Percentiles rank a stretch among this genome's conserved stretches.
Conservation (phyloP, 2,329 filamentous ascomycete genomes). For the Chaetomium olivaceum region DNA sequence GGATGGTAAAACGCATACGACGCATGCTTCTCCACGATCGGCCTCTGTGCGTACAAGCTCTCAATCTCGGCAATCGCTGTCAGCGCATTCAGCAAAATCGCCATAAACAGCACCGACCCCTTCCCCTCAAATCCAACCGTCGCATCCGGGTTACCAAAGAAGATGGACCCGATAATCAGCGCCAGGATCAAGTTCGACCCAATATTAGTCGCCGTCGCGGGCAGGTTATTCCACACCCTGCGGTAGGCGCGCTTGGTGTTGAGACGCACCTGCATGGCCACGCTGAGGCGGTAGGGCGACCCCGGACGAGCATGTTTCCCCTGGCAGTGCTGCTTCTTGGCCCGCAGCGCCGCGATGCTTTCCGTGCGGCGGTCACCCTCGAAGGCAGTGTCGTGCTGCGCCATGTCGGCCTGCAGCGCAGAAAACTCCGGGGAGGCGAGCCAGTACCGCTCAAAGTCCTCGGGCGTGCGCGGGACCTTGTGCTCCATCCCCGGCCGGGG, state of each 20-base stretch:
- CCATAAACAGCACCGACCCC: constrained; percentile 40
- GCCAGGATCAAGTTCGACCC: constrained; percentile 64
- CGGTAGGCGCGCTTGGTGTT: constrained; percentile 27
- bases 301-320: constrained; percentile 28
- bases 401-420: constrained; percentile 25
- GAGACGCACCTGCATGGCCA: constrained; percentile 26
- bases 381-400: constrained; percentile 24
- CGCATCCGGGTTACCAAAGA: constrained; percentile 58
- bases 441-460: constrained; percentile 59
- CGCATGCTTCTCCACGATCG: constrained; percentile 52
- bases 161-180: constrained; percentile 65
- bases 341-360: constrained; percentile 22
- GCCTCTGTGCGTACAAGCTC: constrained; percentile 45
- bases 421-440: constrained; percentile 26
- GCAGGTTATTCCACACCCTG: constrained; percentile 37
- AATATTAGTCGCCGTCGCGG: constrained; percentile 44
- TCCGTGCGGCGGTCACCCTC: constrained; percentile 15
- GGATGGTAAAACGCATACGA: constrained; percentile 56
- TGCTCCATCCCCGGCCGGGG: constrained; percentile 59
- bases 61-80: constrained; percentile 30
- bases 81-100: constrained; percentile 46
- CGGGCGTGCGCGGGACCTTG: constrained; percentile 54
- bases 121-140: constrained; percentile 60
- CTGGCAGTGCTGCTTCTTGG: constrained; percentile 25
- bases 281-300: constrained; percentile 29